These are phyloP conservation scores for Vaccinium macrocarpon DNA, from an alignment of 148 eudicot species.

Conservation along the genomic window DNA sequence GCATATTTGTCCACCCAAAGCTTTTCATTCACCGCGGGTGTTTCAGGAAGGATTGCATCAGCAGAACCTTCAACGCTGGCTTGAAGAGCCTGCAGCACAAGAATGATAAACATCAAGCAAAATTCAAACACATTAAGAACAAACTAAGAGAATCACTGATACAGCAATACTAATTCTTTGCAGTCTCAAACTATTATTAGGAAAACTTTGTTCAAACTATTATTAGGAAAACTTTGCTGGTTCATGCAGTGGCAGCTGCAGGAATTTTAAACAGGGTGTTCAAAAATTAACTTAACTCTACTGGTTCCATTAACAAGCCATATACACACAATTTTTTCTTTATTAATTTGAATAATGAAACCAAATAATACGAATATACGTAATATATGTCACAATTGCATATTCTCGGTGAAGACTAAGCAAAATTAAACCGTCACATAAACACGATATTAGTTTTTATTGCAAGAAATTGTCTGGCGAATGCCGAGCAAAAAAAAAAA, in stretches of 20 bases:
- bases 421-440: no score
- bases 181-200: slow-evolving; percentile 3
- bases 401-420: no score
- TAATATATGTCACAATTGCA: no score
- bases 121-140: background rate
- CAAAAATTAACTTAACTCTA: no score
- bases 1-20: slow-evolving; percentile 99
- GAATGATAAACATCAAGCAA: background rate
- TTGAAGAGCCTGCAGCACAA: slow-evolving; percentile 59
- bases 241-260: background rate
- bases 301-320: no score
- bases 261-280: no score
- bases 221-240: slow-evolving; percentile 3
- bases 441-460: no score
- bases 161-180: background rate
- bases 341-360: no score
- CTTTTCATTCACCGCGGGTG: slow-evolving; percentile 49
- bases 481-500: no score
- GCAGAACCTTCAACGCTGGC: slow-evolving; percentile 51
- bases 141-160: background rate
- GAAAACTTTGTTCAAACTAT: slow-evolving; percentile 5
- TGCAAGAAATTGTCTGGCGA: no score
- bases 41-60: slow-evolving; percentile 32
- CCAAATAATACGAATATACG: no score
- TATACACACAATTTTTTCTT: no score